phyloP scores from a whole-genome alignment of 441 rosid species.

The Iberis amara region DNA sequence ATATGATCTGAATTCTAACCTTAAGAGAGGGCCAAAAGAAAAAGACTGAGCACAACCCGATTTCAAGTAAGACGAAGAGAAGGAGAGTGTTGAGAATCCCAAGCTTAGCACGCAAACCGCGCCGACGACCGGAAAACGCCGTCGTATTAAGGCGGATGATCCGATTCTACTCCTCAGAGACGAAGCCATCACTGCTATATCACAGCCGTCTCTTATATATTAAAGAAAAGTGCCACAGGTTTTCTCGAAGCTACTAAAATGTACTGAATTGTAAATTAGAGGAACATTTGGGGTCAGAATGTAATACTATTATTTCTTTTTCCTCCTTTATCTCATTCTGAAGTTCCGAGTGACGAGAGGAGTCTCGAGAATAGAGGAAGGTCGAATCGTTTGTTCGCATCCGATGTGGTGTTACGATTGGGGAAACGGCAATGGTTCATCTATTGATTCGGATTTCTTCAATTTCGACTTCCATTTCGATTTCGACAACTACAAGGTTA shows the following conservation, averaged over 20 bases:
- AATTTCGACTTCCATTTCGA: slow-evolving; percentile 70
- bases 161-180: slow-evolving; percentile 27
- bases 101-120: slow-evolving; percentile 64
- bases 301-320: not conserved
- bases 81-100: slow-evolving; percentile 45
- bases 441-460: slow-evolving; percentile 53
- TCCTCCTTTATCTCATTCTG: not conserved
- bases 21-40: slow-evolving; percentile 39
- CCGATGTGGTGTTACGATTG: slow-evolving; percentile 30
- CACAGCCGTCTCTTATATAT: slow-evolving; percentile 3
- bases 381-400: slow-evolving; percentile 9
- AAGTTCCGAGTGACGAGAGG: slow-evolving; percentile 4
- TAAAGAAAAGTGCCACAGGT: not conserved
- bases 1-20: slow-evolving; percentile 30
- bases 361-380: slow-evolving; percentile 13
- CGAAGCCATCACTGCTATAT: slow-evolving; percentile 38
- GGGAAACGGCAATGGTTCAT: slow-evolving; percentile 32
- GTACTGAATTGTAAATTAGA: not conserved
- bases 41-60: slow-evolving; percentile 51
- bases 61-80: slow-evolving; percentile 33
- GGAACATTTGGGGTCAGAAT: not conserved
- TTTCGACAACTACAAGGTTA: slow-evolving; percentile 64
- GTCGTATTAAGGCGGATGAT: slow-evolving; percentile 42
- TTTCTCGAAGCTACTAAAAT: slow-evolving; percentile 20
- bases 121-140: slow-evolving; percentile 62